Evolutionary conservation across 2,329 filamentous ascomycete genomes (phyloP), one percentile per base, ranked within the genome.

Genomic region (Nigrospora sphaerica): DNA sequence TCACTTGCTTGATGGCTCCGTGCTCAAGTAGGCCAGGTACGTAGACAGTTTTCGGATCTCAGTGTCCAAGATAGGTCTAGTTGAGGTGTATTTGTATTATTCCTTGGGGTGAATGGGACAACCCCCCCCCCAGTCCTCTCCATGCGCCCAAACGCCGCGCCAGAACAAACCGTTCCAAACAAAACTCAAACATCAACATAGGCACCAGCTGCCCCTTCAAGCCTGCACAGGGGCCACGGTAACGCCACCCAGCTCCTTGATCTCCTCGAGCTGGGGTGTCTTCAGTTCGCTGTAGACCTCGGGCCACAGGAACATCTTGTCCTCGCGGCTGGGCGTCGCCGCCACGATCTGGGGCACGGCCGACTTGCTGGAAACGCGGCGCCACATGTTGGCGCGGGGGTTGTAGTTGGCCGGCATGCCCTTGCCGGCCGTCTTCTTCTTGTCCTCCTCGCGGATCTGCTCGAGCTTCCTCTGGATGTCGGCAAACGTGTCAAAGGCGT

Each of bases 371-470:
- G 74, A 79, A 38, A 79, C 73, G 28, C 80, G 70, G 45, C 83
- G 69, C 83, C 83, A 85, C 67, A 85, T 70, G 61, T 85, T 85
- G 28, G 81, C 83, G 38, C 81, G 71, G 9, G 82, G 82, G 64
- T 86, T 86, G 68, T 83, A 86, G 53, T 73, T 70, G 10, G 67
- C 72, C 0, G 81, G 81, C 49, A 77, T 66, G 35, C 82, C 82
- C 47, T 69, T 62, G 42, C 81, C 81, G 42, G 73, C 69, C 0
- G 81, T 86, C 69, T 77, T 75, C 58, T 72, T 64, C 52, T 80
- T 72, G 57, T 86, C 81, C 57, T 83, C 74, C 49, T 70, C 68
- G 38, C 71, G 73, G 54, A 86, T 78, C 46, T 65, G 69, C 60
- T 73, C 67, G 46, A 85, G 71, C 61, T 83, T 79, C 31, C 57